Evolutionary conservation across 2,329 filamentous ascomycete species (phyloP), one percentile per base, ranked within the genome.

Genomic region (Fonsecaea erecta): DNA sequence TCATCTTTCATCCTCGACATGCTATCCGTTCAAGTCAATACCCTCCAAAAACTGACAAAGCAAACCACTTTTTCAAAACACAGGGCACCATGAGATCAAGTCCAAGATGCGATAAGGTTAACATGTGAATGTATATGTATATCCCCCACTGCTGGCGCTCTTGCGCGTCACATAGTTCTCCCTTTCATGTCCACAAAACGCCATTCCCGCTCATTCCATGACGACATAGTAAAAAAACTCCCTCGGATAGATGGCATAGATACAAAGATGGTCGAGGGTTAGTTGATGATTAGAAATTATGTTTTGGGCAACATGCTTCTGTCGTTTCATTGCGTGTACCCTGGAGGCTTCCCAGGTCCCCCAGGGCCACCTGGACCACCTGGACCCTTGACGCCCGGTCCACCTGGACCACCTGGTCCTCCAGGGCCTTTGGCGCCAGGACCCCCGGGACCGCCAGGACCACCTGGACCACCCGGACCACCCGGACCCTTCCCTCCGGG

Each of bases 201-300:
- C 67, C 67, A 30, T 26, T 63, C 43, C 64, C 67, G 67, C 64
- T 69, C 62, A 64, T 68, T 58, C 65, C 62, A 68, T 68, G 63
- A 62, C 62, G 55, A 69, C 62, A 65, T 67, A 67, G 55, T 54
- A 60, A 59, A 64, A 62, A 63, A 52, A 32, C n/a, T 62, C 35
- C 43, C 43, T 60, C 48, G 43, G 30, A 26, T 18, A 63, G 51
- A 60, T 61, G 62, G 53, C 64, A 67, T 66, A 69, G 64, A 69
- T 67, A 67, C 67, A 69, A 61, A 43, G 48, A 30, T 52, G 48
- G 30, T 61, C 48, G 16, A 34, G 40, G 54, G 26, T 28, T 14
- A 40, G 51, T 24, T 26, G 24, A 18, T 58, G 58, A 65, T 69
- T 67, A 66, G 57, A 51, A 59, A 68, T 68, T 68, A 66, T 68